phyloP scores from a whole-genome alignment of 768 basidiomycete species.

The Boletus tomentosulus region DNA sequence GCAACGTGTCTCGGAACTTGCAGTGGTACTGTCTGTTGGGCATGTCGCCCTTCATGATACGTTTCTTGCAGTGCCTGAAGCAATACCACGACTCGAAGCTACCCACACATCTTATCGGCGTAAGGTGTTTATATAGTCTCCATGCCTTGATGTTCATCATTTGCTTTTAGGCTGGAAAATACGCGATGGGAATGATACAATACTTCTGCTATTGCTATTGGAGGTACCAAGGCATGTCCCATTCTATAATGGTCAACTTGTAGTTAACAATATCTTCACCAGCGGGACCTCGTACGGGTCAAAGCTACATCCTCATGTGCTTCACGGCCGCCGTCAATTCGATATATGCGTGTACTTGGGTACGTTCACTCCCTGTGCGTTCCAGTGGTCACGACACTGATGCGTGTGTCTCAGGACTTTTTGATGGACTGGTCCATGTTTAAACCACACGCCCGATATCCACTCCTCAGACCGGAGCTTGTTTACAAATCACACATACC shows the following conservation, averaged over 20 bases:
- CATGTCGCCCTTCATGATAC: conserved; percentile 64
- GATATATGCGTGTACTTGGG: conserved; percentile 74
- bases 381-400: neutral
- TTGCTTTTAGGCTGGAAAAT: conserved; percentile 72
- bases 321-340: conserved; percentile 60
- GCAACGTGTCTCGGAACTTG: conserved; percentile 49
- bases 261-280: neutral
- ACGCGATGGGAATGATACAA: conserved; percentile 58
- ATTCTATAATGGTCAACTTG: neutral
- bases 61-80: conserved; percentile 80
- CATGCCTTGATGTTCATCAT: neutral
- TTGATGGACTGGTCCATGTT: conserved; percentile 90
- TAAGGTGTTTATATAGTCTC: conserved; percentile 23
- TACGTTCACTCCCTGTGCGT: conserved; percentile 30
- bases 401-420: conserved; percentile 50
- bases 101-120: conserved; percentile 82
- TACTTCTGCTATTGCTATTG: conserved; percentile 65
- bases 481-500: conserved; percentile 61
- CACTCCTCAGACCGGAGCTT: conserved; percentile 68
- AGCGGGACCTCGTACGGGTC: conserved; percentile 36
- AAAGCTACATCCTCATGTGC: conserved; percentile 63
- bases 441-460: conserved; percentile 47
- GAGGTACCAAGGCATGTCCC: conserved; percentile 53
- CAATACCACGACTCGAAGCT: conserved; percentile 78
- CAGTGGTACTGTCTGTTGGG: conserved; percentile 54